These are phyloP conservation scores for Linnemannia schmuckeri DNA, from an alignment of 192 early-diverging fungal species.

Conservation along the genomic window DNA sequence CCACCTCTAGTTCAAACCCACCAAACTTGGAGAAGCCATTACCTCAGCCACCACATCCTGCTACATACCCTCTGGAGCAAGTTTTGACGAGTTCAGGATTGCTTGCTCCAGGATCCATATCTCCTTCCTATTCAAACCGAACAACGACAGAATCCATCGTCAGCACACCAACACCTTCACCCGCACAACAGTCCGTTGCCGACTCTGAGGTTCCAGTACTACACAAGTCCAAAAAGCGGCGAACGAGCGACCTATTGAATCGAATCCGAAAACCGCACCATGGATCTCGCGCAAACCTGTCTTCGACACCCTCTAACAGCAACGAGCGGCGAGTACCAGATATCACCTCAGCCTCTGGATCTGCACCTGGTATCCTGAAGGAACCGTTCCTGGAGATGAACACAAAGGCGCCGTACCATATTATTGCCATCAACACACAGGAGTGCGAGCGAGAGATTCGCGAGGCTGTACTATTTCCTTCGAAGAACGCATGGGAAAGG, in stretches of 20 bases:
- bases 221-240: neutral
- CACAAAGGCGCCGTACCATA: slow-evolving; percentile 59
- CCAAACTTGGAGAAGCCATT: neutral
- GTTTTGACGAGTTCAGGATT: neutral
- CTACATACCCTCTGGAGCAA: neutral
- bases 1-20: neutral
- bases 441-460: slow-evolving; percentile 68
- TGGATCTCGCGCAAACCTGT: neutral
- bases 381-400: slow-evolving; percentile 39
- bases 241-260: slow-evolving; percentile 5
- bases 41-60: neutral
- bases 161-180: neutral
- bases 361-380: slow-evolving; percentile 15
- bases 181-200: neutral
- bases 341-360: neutral
- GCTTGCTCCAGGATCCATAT: neutral
- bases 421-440: slow-evolving; percentile 68
- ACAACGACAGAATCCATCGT: neutral
- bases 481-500: slow-evolving; percentile 64
- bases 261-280: slow-evolving; percentile 8
- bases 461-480: slow-evolving; percentile 64
- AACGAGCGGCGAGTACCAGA: neutral
- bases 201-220: neutral
- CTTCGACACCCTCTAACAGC: neutral
- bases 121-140: neutral